These are phyloP conservation scores for Trichophyton rubrum DNA, from an alignment of 2,329 filamentous ascomycete genomes.

Conservation along the genomic window DNA sequence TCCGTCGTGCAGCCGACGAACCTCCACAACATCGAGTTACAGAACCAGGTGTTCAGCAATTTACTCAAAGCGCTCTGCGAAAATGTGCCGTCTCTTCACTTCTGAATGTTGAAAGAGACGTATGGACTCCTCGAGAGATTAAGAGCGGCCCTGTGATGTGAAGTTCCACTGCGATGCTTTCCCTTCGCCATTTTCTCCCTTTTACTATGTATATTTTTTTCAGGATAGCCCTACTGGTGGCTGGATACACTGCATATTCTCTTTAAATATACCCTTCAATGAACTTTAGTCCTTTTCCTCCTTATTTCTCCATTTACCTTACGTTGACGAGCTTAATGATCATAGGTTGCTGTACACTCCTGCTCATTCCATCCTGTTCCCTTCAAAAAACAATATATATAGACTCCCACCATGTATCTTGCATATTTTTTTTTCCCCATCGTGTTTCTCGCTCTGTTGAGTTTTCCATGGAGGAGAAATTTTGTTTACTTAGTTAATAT, in stretches of 20 bases:
- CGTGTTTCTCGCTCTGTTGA: not conserved
- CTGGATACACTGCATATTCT: not conserved
- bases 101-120: conserved; percentile 14
- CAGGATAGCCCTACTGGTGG: not conserved
- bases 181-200: not conserved
- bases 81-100: conserved; percentile 18
- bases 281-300: not conserved
- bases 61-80: conserved; percentile 12
- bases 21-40: not conserved
- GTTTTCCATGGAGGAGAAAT: not conserved
- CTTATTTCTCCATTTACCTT: not conserved
- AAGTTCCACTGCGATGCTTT: not conserved
- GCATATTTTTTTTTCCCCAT: not conserved
- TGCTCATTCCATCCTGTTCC: not conserved
- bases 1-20: conserved; percentile 8
- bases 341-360: not conserved
- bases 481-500: not conserved
- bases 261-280: not conserved
- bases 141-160: not conserved
- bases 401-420: not conserved
- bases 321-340: not conserved
- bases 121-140: conserved; percentile 9
- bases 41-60: not conserved
- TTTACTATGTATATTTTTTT: not conserved
- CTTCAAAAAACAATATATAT: not conserved